These are phyloP conservation scores for Phytopythium helicoides DNA, from an alignment of 352 stramenopile species.

Conservation along the genomic window DNA sequence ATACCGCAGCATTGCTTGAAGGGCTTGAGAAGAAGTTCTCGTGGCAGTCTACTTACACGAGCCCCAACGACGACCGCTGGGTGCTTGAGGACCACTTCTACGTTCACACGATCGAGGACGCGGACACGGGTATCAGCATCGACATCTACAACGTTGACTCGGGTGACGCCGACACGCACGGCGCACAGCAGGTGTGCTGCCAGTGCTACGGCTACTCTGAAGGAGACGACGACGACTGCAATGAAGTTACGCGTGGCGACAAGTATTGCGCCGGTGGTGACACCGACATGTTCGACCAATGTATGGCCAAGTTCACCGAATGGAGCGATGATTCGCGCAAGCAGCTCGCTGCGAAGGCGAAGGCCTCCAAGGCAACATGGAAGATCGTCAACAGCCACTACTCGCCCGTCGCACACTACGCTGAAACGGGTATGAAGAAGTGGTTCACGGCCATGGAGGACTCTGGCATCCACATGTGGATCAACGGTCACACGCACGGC, in stretches of 20 bases:
- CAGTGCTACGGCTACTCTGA: slow-evolving; percentile 79
- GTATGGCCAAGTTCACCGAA: slow-evolving; percentile 53
- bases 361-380: slow-evolving; percentile 68
- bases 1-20: slow-evolving; percentile 40
- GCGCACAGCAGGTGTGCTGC: slow-evolving; percentile 71
- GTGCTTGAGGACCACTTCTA: slow-evolving; percentile 74
- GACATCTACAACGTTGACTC: slow-evolving; percentile 79
- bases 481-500: slow-evolving; percentile 75
- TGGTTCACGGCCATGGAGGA: slow-evolving; percentile 59
- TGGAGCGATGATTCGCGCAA: slow-evolving; percentile 71
- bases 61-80: slow-evolving; percentile 72
- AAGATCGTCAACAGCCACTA: slow-evolving; percentile 89
- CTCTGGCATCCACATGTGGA: slow-evolving; percentile 56
- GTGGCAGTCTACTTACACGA: slow-evolving; percentile 63
- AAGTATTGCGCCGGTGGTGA: slow-evolving; percentile 51
- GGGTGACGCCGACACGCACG: slow-evolving; percentile 63
- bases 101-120: slow-evolving; percentile 48
- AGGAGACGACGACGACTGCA: slow-evolving; percentile 49
- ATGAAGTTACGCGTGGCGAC: slow-evolving; percentile 47
- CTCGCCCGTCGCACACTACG: slow-evolving; percentile 72
- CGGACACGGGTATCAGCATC: slow-evolving; percentile 38
- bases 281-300: slow-evolving; percentile 54
- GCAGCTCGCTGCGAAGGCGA: slow-evolving; percentile 45
- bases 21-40: slow-evolving; percentile 56
- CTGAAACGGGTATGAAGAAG: slow-evolving; percentile 45